phyloP scores from a whole-genome alignment of 768 basidiomycete genomes.

The Suillus lakei region DNA sequence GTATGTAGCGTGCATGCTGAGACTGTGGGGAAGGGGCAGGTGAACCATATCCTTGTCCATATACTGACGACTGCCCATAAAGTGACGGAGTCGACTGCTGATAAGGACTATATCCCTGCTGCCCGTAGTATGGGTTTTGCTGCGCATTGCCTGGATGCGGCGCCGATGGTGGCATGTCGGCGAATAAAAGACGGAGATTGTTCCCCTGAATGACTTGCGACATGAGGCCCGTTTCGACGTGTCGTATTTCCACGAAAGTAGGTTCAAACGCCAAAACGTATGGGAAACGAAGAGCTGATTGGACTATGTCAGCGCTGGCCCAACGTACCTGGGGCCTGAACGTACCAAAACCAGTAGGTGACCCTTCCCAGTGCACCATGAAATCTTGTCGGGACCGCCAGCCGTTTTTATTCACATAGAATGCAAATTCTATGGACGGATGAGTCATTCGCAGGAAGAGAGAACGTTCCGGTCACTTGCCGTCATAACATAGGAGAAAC shows the following conservation, averaged over 20 bases:
- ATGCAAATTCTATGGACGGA: conserved; percentile 86
- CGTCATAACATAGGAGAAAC: conserved; percentile 97
- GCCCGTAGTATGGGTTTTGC: conserved; percentile 40
- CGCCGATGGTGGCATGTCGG: conserved; percentile 89
- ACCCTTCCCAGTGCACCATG: conserved; percentile 97
- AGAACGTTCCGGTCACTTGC: conserved; percentile 48
- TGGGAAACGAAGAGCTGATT: conserved; percentile 89
- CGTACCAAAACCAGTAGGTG: conserved; percentile 93
- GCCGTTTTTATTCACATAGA: conserved; percentile 97
- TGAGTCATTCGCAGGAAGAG: conserved; percentile 10
- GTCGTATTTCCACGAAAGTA: conserved; percentile 94
- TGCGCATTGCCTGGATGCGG: conserved; percentile 56
- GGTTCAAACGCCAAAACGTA: conserved; percentile 97
- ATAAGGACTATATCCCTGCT: conserved; percentile 38
- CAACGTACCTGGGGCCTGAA: conserved; percentile 13
- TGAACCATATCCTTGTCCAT: conserved; percentile 36
- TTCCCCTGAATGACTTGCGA: conserved; percentile 95
- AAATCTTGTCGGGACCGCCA: conserved; percentile 89
- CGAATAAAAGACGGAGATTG: conserved; percentile 88
- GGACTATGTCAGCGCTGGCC: conserved; percentile 5
- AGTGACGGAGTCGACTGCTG: conserved; percentile 26
- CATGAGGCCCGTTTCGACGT: conserved; percentile 90
- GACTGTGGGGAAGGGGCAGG: conserved; percentile 39
- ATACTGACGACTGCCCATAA: conserved; percentile 21
- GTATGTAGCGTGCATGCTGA: conserved; percentile 49